phyloP scores from a whole-genome alignment of 2,329 filamentous ascomycete species.

The Fusarium liriodendri region DNA sequence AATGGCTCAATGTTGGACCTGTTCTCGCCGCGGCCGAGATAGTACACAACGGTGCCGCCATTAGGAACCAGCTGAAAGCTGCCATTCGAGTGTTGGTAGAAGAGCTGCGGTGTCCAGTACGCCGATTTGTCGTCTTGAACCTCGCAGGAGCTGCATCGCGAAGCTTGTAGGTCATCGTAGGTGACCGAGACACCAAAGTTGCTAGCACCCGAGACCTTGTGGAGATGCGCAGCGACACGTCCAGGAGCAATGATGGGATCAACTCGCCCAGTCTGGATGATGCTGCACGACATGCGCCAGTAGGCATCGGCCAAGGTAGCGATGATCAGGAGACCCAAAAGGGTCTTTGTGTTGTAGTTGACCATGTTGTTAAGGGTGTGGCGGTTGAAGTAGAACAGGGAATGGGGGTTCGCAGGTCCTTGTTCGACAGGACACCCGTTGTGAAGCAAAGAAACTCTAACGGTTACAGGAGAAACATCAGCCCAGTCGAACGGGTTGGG shows the following conservation, averaged over 20 bases:
- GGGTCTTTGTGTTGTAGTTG: constrained; percentile 2
- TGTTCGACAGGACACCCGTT: constrained; percentile 17
- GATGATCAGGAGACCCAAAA: constrained; percentile 24
- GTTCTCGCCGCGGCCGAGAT: constrained; percentile 39
- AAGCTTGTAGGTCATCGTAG: constrained; percentile 31
- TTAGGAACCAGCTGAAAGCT: constrained; percentile 40
- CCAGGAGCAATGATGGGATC: constrained; percentile 38
- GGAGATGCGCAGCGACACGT: constrained; percentile 32
- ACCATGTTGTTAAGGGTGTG: constrained; percentile 23
- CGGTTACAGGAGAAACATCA: neutral
- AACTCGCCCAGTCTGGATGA: constrained; percentile 37
- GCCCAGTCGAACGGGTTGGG: constrained; percentile 3
- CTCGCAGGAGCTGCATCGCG: constrained; percentile 39
- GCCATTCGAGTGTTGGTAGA: constrained; percentile 35
- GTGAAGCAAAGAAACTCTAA: neutral
- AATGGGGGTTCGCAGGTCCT: constrained; percentile 2
- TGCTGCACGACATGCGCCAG: constrained; percentile 40
- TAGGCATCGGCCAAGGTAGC: constrained; percentile 26
- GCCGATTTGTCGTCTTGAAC: constrained; percentile 40
- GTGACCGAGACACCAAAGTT: constrained; percentile 30
- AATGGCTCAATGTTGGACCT: constrained; percentile 38
- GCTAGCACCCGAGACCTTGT: constrained; percentile 39
- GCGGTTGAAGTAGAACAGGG: constrained; percentile 16
- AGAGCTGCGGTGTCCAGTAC: constrained; percentile 41
- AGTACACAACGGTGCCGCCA: constrained; percentile 36